Percentiles rank a stretch among this genome's conserved stretches.
Evolutionary conservation across 177 flowering plant species (phyloP).

Genomic region (Telopea speciosissima): DNA sequence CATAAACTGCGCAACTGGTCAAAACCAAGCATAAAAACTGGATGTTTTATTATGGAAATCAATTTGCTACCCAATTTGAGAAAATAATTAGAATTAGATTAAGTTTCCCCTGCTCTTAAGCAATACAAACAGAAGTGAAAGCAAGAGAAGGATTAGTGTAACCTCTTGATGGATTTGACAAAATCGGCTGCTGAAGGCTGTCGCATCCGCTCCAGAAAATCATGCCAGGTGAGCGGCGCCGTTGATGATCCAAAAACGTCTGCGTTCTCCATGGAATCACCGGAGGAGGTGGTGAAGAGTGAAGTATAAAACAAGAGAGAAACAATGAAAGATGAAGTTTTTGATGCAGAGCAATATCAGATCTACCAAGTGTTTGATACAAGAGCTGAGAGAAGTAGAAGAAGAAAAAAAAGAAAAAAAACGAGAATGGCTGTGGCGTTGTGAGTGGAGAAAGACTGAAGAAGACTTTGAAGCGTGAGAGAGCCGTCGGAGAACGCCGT

Average conservation of each 20-base stretch:
- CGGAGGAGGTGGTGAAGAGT: neutral
- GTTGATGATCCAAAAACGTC: conserved; percentile 59
- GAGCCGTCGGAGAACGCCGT: too few relatives aligned
- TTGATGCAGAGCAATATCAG: neutral
- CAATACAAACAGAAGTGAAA: neutral
- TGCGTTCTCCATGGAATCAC: conserved; percentile 59
- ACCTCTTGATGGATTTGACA: conserved; percentile 97
- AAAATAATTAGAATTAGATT: too few relatives aligned
- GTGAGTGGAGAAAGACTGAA: too few relatives aligned
- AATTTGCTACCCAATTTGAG: neutral
- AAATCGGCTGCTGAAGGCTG: conserved; percentile 92
- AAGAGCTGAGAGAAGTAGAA: neutral
- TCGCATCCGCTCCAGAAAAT: conserved; percentile 97
- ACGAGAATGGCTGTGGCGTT: too few relatives aligned
- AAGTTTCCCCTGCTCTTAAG: too few relatives aligned
- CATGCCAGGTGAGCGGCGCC: conserved; percentile 78
- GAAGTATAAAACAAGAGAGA: too few relatives aligned
- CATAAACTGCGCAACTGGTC: neutral
- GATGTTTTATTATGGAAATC: neutral
- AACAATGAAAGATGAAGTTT: neutral
- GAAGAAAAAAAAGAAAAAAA: too few relatives aligned
- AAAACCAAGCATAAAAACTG: neutral
- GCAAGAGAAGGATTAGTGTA: neutral
- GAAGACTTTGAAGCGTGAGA: too few relatives aligned
- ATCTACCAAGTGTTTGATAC: neutral